phyloP scores from a whole-genome alignment of 306 rosid species.

The Ammopiptanthus mongolicus region DNA sequence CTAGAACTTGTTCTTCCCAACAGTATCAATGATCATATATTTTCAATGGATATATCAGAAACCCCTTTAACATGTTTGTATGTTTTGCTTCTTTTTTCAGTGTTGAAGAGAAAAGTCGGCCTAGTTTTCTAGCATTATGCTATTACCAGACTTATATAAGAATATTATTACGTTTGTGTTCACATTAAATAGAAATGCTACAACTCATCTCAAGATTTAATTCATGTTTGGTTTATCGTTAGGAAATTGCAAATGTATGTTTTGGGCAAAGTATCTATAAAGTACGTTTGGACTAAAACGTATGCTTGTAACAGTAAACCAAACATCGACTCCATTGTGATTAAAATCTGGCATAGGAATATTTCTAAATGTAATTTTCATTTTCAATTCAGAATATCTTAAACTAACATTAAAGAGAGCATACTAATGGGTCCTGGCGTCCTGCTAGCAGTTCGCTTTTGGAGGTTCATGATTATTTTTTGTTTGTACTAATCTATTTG shows the following conservation, averaged over 20 bases:
- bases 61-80: background rate
- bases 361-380: background rate
- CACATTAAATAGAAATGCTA: background rate
- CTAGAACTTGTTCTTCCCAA: background rate
- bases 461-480: conserved; percentile 24
- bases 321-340: background rate
- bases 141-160: background rate
- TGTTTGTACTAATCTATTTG: too few species aligned
- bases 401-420: background rate
- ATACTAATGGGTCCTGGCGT: too few species aligned
- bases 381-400: background rate
- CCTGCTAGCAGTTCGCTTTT: conserved; percentile 46
- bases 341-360: background rate
- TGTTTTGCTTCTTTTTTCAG: background rate
- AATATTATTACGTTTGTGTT: background rate
- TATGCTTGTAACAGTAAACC: too few species aligned
- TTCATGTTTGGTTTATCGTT: too few species aligned
- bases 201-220: background rate
- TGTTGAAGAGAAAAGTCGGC: background rate
- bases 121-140: background rate
- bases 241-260: too few species aligned
- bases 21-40: background rate
- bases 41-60: background rate
- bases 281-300: too few species aligned
- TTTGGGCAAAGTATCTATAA: too few species aligned